A percentile compares a stretch with the other conserved stretches of the same genome.
These are phyloP conservation scores for Xenosphaeropsis pyriputrescens DNA, from an alignment of 2,329 filamentous ascomycete species.

Conservation along the genomic window DNA sequence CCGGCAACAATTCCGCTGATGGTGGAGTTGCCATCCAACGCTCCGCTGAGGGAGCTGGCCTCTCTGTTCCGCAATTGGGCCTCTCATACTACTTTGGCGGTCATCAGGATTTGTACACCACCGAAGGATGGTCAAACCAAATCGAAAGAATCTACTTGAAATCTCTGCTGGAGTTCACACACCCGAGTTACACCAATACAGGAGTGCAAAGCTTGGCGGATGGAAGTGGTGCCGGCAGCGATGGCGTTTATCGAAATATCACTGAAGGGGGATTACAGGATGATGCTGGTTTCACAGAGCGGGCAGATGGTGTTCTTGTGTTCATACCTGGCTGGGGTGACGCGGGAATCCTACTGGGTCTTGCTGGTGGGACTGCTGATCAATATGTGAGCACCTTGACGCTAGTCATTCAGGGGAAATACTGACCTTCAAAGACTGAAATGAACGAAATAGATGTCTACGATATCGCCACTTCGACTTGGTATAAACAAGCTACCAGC, in stretches of 20 bases:
- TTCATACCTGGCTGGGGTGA: conserved; percentile 64
- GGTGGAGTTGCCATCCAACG: conserved; percentile 45
- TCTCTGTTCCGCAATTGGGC: conserved; percentile 55
- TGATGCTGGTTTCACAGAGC: conserved; percentile 51
- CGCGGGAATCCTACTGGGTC: conserved; percentile 54
- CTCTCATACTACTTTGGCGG: conserved; percentile 70
- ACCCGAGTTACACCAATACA: conserved; percentile 52
- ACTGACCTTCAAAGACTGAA: conserved; percentile 29
- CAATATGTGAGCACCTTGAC: conserved; percentile 37
- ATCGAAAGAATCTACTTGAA: conserved; percentile 54
- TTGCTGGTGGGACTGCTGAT: conserved; percentile 56
- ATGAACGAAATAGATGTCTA: conserved; percentile 64
- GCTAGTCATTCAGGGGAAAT: no score
- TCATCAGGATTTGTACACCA: conserved; percentile 46
- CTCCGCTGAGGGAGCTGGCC: conserved; percentile 58
- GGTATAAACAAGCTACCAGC: conserved; percentile 61
- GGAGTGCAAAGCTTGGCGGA: conserved; percentile 40
- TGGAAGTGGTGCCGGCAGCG: conserved; percentile 38
- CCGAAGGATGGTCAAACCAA: conserved; percentile 51
- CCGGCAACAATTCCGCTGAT: conserved; percentile 44
- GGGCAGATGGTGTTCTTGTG: conserved; percentile 58
- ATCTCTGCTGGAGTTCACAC: conserved; percentile 62
- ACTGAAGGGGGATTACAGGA: conserved; percentile 56
- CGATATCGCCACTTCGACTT: conserved; percentile 54
- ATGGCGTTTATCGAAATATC: conserved; percentile 59